A percentile compares a stretch with the other conserved stretches of the same genome.
Conservation (phyloP, 2,329 filamentous ascomycete genomes). For the Xylariales sp. region DNA sequence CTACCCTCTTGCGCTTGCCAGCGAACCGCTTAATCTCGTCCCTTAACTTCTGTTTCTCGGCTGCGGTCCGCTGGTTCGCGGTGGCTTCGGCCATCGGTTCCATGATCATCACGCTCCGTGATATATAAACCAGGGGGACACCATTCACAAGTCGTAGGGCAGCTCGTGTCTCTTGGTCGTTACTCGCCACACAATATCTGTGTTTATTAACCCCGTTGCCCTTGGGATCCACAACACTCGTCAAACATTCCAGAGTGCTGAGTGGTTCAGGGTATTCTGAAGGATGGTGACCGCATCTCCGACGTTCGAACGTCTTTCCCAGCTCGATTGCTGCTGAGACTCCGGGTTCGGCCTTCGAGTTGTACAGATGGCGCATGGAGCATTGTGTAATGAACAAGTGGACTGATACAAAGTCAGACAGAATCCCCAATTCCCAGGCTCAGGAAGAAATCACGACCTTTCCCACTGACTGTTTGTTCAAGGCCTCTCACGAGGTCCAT, state of each 20-base stretch:
- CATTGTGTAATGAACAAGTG: slow-evolving; percentile 77
- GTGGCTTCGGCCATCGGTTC: slow-evolving; percentile 71
- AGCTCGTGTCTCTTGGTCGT: slow-evolving; percentile 60
- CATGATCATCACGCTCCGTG: slow-evolving; percentile 73
- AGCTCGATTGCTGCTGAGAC: slow-evolving; percentile 61
- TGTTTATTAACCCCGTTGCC: slow-evolving; percentile 67
- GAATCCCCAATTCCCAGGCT: too few species aligned
- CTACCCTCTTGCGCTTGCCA: slow-evolving; percentile 46
- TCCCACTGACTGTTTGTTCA: slow-evolving; percentile 78
- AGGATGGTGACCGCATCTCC: slow-evolving; percentile 73
- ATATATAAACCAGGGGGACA: slow-evolving; percentile 74
- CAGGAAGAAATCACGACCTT: slow-evolving; percentile 80
- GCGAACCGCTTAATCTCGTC: slow-evolving; percentile 56
- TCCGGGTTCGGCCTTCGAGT: slow-evolving; percentile 49
- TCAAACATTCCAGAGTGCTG: slow-evolving; percentile 64
- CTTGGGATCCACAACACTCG: slow-evolving; percentile 75
- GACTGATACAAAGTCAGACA: too few species aligned
- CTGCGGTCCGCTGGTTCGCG: slow-evolving; percentile 56
- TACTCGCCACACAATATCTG: slow-evolving; percentile 72
- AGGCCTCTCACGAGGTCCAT: slow-evolving; percentile 80
- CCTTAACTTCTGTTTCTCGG: slow-evolving; percentile 72
- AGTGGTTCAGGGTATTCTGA: slow-evolving; percentile 68
- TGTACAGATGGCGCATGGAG: slow-evolving; percentile 74
- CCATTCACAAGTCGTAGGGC: slow-evolving; percentile 63
- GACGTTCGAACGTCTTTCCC: slow-evolving; percentile 70